Base-by-base conservation (phyloP, 257 asterid species). In the Gentiana dahurica region DNA sequence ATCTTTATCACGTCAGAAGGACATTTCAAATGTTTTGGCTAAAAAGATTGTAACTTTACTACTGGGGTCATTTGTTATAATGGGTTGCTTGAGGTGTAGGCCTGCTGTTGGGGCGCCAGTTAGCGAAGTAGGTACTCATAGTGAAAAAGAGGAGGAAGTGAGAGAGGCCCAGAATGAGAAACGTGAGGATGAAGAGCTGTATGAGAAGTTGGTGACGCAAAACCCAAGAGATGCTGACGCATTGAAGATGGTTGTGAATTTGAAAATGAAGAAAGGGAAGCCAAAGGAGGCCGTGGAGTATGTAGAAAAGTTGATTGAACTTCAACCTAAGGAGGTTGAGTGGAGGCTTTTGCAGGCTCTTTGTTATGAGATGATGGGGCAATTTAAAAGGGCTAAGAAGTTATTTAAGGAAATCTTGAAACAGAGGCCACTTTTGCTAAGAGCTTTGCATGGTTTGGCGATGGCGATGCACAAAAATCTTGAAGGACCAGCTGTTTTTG, bases 401-500 rank as follows among this genome's bases (percentile, higher is more conserved):
- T 73, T 87, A 76, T 84, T 80, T 65, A 78, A 81, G 83, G 75
- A 74, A 44, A 79, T 90, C 44, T 75, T 87, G 65, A 77, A 77
- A 70, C 86, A 79, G 82, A 79, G 68, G 38, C 98, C 96, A 65
- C 91, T 87, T 36, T 65, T 81, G 77, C 79, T 87, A 55, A 82
- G 95, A 76, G 98, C 98, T 73, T 68, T 90, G 79, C 96, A 90
- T 78, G 96, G 98, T 58, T 72, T 90, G 68, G 98, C 95, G 32
- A 87, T 87, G 89, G 96, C 78, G 71, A 84, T 90, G 96, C 96
- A 90, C 73, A 90, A 78, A 75, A 87, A 87, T 61, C 67, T 59
- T 47, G 96, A 90, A 71, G 95, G 95, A 36, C 79, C 84, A 35
- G 86, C 92, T 45, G 91, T 87, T 46, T 84, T 87, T 50, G 94